Base-by-base conservation (phyloP, 805 yeast genomes). In the Candida hungchunana region DNA sequence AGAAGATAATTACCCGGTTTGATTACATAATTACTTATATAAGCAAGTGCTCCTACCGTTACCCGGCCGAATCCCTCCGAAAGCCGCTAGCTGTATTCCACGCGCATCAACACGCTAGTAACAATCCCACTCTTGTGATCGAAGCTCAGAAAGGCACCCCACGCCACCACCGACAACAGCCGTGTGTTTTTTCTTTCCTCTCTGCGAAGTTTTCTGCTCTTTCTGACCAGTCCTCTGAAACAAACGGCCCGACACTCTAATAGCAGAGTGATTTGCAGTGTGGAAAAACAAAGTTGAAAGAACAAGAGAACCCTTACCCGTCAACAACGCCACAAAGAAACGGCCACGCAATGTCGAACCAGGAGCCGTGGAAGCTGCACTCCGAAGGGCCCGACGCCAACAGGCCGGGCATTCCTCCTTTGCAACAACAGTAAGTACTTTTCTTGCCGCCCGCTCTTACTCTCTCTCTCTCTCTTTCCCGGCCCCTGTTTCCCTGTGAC, bases 341-440 rank as follows among this genome's bases (percentile, higher is more conserved):
- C 9, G 13, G 19, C 17, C 14, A 21, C 18, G n/a, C 29, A 27
- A 50, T 51, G 56, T 44, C 56, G 17, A 42, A 28, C 29, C 44
- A 25, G 29, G 52, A 51, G 23, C 43, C 46, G 29, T 53, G 61
- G 61, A 47, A 48, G 26, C 46, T 45, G 20, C 46, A 47, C 31
- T 14, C 45, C 11, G 57, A 54, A 26, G 38, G 36, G 20, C 2
- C 42, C n/a, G 56, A 46, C n/a, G 34, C 34, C 22, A 49, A 46
- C 32, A 50, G 54, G 32, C 55, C 56, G 16, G 51, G 47, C 3
- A 49, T 56, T 22, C 57, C 51, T 8, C 51, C 59, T 13, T 19
- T 53, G 12, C 55, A 48, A n/a, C n/a, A n/a, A 46, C 51, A 47
- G 59, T 56, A 39, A 36, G 60, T 53, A 13, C 20, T 18, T 5